Percentiles rank a stretch among this genome's conserved stretches.
Conservation (phyloP, 1,139 yeast genomes). For the Geotrichum macrosporum region DNA sequence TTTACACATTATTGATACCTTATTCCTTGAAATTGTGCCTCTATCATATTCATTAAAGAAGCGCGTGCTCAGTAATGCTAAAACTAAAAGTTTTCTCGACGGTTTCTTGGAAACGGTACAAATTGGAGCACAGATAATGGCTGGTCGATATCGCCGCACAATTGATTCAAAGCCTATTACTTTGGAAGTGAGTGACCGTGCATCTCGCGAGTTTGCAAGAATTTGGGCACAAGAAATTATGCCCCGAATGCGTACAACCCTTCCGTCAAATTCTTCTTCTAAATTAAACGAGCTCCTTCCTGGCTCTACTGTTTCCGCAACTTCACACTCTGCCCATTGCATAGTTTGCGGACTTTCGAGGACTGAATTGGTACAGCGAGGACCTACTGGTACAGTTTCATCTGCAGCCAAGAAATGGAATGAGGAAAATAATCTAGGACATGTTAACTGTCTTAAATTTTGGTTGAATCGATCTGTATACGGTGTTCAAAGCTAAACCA, state of each 20-base stretch:
- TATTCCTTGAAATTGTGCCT: slow-evolving; percentile 28
- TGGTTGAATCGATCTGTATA: slow-evolving; percentile 18
- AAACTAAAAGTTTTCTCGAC: slow-evolving; percentile 26
- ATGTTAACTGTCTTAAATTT: slow-evolving; percentile 20
- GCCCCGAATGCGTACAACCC: slow-evolving; percentile 20
- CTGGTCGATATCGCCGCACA: slow-evolving; percentile 28
- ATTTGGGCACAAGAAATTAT: slow-evolving; percentile 18
- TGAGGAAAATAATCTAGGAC: slow-evolving; percentile 14
- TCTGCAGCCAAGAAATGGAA: slow-evolving; percentile 3
- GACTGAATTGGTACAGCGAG: not conserved
- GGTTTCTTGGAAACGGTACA: slow-evolving; percentile 27
- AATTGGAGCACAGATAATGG: slow-evolving; percentile 29
- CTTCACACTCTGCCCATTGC: not conserved
- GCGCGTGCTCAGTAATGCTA: slow-evolving; percentile 28
- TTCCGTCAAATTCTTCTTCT: not conserved
- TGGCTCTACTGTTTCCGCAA: not conserved
- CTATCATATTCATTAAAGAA: slow-evolving; percentile 28
- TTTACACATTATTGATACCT: slow-evolving; percentile 23
- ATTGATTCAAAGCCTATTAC: slow-evolving; percentile 24
- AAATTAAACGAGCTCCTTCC: slow-evolving; percentile 6
- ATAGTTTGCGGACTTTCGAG: slow-evolving; percentile 11
- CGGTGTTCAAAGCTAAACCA: slow-evolving; percentile 12
- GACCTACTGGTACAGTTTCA: not conserved
- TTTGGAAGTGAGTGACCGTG: slow-evolving; percentile 18
- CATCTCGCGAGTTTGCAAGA: slow-evolving; percentile 18